These are phyloP conservation scores for Sphaerulina musiva DNA, from an alignment of 2,329 filamentous ascomycete species.

Conservation along the genomic window DNA sequence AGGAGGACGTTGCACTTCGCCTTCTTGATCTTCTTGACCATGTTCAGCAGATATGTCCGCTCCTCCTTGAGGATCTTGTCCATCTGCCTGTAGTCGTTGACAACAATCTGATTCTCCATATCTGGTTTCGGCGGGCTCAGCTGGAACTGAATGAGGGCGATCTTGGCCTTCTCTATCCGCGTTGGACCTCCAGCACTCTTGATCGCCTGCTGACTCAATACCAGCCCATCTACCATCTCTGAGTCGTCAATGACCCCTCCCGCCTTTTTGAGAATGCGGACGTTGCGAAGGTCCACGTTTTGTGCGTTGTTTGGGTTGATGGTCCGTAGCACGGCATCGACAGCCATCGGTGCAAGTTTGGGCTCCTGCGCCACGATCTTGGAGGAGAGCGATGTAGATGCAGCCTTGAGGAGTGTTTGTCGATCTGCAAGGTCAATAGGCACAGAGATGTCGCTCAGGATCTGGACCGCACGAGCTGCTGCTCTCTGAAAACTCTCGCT, in stretches of 20 bases:
- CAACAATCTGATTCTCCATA: constrained; percentile 99
- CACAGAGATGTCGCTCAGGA: constrained; percentile 91
- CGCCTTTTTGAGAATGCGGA: constrained; percentile 94
- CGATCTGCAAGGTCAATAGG: constrained; percentile 86
- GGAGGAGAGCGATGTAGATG: constrained; percentile 92
- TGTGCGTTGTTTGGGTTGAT: constrained; percentile 94
- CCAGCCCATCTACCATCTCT: constrained; percentile 90
- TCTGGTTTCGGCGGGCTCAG: constrained; percentile 96
- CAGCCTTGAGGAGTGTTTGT: constrained; percentile 85
- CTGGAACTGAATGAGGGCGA: constrained; percentile 97
- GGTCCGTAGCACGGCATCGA: constrained; percentile 90
- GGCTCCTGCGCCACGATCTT: constrained; percentile 99
- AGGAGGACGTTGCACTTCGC: constrained; percentile 98
- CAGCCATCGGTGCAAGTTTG: constrained; percentile 94
- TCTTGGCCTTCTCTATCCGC: constrained; percentile 94
- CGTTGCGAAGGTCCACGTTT: constrained; percentile 94
- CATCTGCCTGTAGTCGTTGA: constrained; percentile 99
- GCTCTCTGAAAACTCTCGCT: constrained; percentile 96
- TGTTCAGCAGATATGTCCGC: constrained; percentile 92
- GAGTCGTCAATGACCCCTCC: constrained; percentile 98
- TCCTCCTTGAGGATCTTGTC: constrained; percentile 99
- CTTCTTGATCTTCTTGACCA: constrained; percentile 99
- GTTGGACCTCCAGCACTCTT: constrained; percentile 88
- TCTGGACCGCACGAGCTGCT: constrained; percentile 77
- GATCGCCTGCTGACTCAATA: constrained; percentile 84